Evolutionary conservation across 495 filamentous ascomycete genomes (phyloP), one percentile per base, ranked within the genome.

Genomic region (Aspergillus panamensis): DNA sequence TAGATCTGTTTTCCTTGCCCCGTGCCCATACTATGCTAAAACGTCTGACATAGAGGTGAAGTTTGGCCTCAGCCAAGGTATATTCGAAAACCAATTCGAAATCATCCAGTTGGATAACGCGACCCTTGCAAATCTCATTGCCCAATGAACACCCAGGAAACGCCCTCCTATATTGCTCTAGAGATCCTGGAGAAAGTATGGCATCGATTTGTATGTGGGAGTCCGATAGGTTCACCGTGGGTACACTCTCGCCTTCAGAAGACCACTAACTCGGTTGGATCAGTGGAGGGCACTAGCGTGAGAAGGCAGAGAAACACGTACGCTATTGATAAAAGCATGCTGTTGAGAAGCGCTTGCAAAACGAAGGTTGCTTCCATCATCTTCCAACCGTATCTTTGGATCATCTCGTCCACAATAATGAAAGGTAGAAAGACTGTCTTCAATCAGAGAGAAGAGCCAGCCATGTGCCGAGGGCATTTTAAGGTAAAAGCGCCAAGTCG

Each of bases 11-110:
- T 54, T 62, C 61, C 29, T 61, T 59, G 40, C 60, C 65, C 10
- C 60, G 48, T 7, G 66, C 63, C 51, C 66, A 74, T 37, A 67
- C 53, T 39, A 74, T 64, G 9, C 64, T 62, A 47, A 78, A 78
- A 2, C 67, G 51, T 17, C 69, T 68, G 44, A 80, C 59, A 20
- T 67, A 66, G 14, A 81, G 60, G 33, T 67, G 60, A 13, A 69
- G 17, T 8, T 71, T 66, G 48, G 66, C 69, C 13, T 49, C 51
- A 19, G 48, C 53, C n/a, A 45, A 55, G 48, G 63, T 66, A 65
- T 70, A 72, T 52, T 64, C 55, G 37, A 75, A 61, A 30, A 78
- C 66, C 14, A 81, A 51, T 45, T 73, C 69, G 52, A 77, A 77
- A 40, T 73, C 69, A 1, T 64, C 42, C 39, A 81, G 53, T 48